Base-by-base conservation (phyloP, 768 basidiomycete genomes). In the Russula sp. region DNA sequence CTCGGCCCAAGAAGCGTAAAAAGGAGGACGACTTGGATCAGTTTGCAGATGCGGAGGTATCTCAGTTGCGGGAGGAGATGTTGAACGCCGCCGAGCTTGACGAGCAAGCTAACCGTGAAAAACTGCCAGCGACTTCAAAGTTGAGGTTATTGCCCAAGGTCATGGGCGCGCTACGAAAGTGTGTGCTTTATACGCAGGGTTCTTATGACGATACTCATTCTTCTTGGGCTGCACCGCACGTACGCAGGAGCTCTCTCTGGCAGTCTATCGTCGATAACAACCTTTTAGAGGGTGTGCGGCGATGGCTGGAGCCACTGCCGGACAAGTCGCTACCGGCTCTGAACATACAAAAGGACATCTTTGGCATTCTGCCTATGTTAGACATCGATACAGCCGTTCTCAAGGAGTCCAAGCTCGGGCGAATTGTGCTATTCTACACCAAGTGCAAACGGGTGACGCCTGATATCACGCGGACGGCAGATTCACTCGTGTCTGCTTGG, bases 251-350 rank as follows among this genome's bases (percentile, higher is more conserved):
- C 18, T 86, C 92, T 1, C 82, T 96, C 16, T 84, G 88, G 11
- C 92, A 96, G 69, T 90, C 93, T 6, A 96, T 98, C 70, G 84
- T 93, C 56, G 97, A 99, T 75, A 94, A 94, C 72, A 93, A 95
- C 65, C 83, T 98, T 45, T 79, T 99, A 34, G 90, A 93, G 66
- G 93, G 88, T 6, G 93, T 98, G 54, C 80, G 83, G 43, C 78
- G 84, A 41, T 99, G 93, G 92, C 84, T 99, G 3, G 97, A 98
- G 68, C 97, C 97, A 0, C 85, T 98, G 16, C 89, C 88, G 0
- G 93, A 97, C 75, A 84, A 83, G 58, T 95, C 94, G 1, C 81
- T 99, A 3, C 97, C 97, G 0, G 93, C 94, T 4, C 81, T 98
- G 56, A 96, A 95, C 73, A 98, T 99, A 69, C 97, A 98, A 72